Evolutionary conservation across 495 filamentous ascomycete species (phyloP).

Genomic region (Trypethelium eluteriae): DNA sequence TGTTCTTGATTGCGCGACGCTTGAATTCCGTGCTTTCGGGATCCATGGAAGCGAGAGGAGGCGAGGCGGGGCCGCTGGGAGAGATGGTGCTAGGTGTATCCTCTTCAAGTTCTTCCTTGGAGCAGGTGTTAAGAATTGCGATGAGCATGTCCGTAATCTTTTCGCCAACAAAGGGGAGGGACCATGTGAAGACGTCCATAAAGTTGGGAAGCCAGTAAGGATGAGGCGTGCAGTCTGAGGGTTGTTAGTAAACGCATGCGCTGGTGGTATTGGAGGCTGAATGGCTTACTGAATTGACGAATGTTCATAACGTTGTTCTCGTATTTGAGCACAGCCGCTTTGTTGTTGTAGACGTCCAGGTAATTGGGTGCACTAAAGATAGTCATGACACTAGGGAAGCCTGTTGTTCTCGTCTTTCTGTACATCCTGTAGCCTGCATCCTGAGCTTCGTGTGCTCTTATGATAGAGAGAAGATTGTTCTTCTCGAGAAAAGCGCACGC

Average conservation of each 20-base stretch:
- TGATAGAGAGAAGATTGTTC: slow-evolving; percentile 95
- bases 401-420: slow-evolving; percentile 92
- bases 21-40: slow-evolving; percentile 84
- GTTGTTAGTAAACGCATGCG: background rate
- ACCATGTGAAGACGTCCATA: slow-evolving; percentile 99
- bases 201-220: slow-evolving; percentile 99
- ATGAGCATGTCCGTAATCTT: slow-evolving; percentile 99
- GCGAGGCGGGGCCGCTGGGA: slow-evolving; percentile 61
- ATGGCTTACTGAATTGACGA: slow-evolving; percentile 69
- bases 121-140: slow-evolving; percentile 94
- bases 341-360: slow-evolving; percentile 99
- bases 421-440: slow-evolving; percentile 99
- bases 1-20: slow-evolving; percentile 95
- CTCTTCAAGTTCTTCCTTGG: slow-evolving; percentile 92
- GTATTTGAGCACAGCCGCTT: slow-evolving; percentile 95
- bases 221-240: slow-evolving; percentile 80
- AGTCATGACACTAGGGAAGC: slow-evolving; percentile 98
- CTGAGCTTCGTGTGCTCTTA: slow-evolving; percentile 97
- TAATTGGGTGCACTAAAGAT: slow-evolving; percentile 99
- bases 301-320: slow-evolving; percentile 99
- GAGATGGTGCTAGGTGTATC: slow-evolving; percentile 53
- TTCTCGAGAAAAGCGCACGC: slow-evolving; percentile 97
- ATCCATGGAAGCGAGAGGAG: slow-evolving; percentile 56
- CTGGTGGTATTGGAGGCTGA: background rate
- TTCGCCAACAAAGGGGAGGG: slow-evolving; percentile 94